Percentiles rank a stretch among this genome's conserved stretches.
Conservation (phyloP, 257 asterid genomes). For the Solanum verrucosum region DNA sequence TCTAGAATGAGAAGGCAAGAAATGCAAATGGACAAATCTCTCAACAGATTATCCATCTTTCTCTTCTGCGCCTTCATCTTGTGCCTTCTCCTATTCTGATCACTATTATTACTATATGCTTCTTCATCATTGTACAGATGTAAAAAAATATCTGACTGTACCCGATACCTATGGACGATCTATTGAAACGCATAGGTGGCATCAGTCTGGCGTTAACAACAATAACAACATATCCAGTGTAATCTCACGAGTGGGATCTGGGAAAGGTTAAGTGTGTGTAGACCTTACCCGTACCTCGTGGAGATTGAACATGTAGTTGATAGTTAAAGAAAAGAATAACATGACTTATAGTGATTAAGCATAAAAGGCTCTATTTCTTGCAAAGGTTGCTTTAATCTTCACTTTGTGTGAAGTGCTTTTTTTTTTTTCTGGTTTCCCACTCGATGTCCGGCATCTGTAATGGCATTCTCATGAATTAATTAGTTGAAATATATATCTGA, state of each 20-base stretch:
- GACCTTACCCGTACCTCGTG: background rate
- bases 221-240: background rate
- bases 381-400: background rate
- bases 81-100: slow-evolving; percentile 71
- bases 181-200: background rate
- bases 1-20: slow-evolving; percentile 83
- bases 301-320: background rate
- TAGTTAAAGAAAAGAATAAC: background rate
- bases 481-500: background rate
- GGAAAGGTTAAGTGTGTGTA: background rate
- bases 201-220: background rate
- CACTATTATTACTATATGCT: background rate
- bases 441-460: background rate
- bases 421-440: background rate
- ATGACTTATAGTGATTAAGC: background rate
- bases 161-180: background rate
- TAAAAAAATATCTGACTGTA: slow-evolving; percentile 18
- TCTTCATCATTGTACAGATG: slow-evolving; percentile 14
- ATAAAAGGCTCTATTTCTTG: background rate
- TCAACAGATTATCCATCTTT: slow-evolving; percentile 61
- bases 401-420: background rate
- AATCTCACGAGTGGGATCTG: background rate
- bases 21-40: slow-evolving; percentile 68
- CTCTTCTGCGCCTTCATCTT: slow-evolving; percentile 58
- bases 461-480: background rate